Evolutionary conservation across 495 filamentous ascomycete genomes (phyloP), one percentile per base, ranked within the genome.

Genomic region (Hyphodiscus hymeniophilus): DNA sequence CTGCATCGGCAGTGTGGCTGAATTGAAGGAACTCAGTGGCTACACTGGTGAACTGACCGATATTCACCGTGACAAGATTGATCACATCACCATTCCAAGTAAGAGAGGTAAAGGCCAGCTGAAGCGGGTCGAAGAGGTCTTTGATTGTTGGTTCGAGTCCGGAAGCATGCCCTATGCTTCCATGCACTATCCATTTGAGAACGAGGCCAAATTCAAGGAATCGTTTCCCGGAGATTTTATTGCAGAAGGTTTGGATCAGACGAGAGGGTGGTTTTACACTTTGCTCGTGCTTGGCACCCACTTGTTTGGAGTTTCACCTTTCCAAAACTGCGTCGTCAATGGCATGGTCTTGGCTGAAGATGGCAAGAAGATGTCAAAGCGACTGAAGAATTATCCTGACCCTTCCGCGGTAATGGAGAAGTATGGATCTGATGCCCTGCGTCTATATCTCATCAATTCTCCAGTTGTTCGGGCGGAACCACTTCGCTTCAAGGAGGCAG

Each of bases 361-460:
- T 58, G 92, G 92, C 43, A 96, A 95, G 72, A 98, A 98, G 72
- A 98, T 98, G 92, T 96, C 90, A 1, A 98, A 98, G 71, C 79
- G 94, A 33, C 71, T 95, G 32, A 92, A 96, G 72, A 98, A 98
- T 65, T 98, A 96, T 62, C 94, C 94, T 7, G 94, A 97, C 59
- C 92, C 94, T 10, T 67, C 67, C 28, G 61, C 89, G 16, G 76
- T 98, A 54, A 95, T 98, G 74, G 64, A 84, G 38, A 81, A 82
- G 47, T 95, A 95, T 58, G 92, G 92, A 18, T 89, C 91, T 5
- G 92, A 98, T 68, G 92, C 92, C 24, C 77, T 98, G 23, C 82
- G 92, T 44, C 74, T 98, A 5, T 97, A 97, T 60, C 74, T 98
- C 52, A 97, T 97, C 70, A 96, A 96, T 65, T 96, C 91, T 1